Evolutionary conservation across 1,284 basidiomycete genomes (phyloP), one percentile per base, ranked within the genome.

Genomic region (Abortiporus biennis): DNA sequence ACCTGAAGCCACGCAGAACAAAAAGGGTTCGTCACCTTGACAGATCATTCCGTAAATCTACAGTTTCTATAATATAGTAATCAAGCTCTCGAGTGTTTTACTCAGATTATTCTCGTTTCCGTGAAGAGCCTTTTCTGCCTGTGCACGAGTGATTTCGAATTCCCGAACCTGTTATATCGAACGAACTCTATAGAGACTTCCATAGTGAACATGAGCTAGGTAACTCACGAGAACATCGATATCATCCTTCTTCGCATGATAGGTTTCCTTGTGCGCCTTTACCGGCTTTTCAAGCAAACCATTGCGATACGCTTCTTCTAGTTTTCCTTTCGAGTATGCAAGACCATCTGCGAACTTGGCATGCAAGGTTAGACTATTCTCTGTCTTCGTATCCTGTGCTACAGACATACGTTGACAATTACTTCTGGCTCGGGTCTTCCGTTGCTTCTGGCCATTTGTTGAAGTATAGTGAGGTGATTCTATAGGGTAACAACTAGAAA

Each of bases 381-480:
- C n/a, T n/a, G n/a, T n/a, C n/a, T n/a, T n/a, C n/a, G n/a, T n/a
- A n/a, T n/a, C n/a, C n/a, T n/a, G n/a, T n/a, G n/a, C n/a, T n/a
- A 34, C 32, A 29, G 24, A 63, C 76, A 39, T 61, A 83, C 80
- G 54, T 77, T 80, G 43, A 78, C 67, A 47, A 84, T 83, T 37
- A 85, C 80, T 51, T 85, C 80, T 37, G 80, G 70, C 51, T 82
- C 78, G 50, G 71, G 72, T 38, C 77, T 67, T 25, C 78, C 80
- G 54, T 81, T 61, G 40, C 52, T 57, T 25, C 59, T 42, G n/a
- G n/a, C n/a, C n/a, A n/a, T n/a, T n/a, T n/a, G n/a, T n/a, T n/a
- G n/a, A n/a, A n/a, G n/a, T n/a, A n/a, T n/a, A n/a, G n/a, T 12
- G 47, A 36, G 36, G 40, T 38, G 21, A 34, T n/a, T 15, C 6